Base-by-base conservation (phyloP, 345 rosid genomes). In the Noccaea caerulescens region DNA sequence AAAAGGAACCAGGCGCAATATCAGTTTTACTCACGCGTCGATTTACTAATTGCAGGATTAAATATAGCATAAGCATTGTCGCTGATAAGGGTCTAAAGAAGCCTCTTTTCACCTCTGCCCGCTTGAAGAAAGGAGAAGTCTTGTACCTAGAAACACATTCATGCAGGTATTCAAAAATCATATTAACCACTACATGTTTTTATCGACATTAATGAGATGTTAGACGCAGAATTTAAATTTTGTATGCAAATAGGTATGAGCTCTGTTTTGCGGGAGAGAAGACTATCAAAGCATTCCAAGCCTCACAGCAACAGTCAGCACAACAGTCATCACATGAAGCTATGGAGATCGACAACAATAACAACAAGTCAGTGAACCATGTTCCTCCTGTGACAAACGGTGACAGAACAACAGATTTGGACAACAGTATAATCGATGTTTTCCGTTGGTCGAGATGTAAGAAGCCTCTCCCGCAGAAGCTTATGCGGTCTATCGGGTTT, bases 1-100 rank as follows among this genome's bases (percentile, higher is more conserved):
- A 33, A 33, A 39, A 58, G 42, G 7, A 23, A 58, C 16, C n/a
- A 8, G 44, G 53, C 7, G 37, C 50, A 59, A 8, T 11, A 23
- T 49, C 11, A 32, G 47, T 1, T 63, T 27, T 55, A 56, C 36
- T 39, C 44, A 69, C 1, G 0, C 41, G 25, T 56, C 8, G 7
- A 10, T 55, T 5, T 27, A 54, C 3, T 44, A 27, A 45, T 32
- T 44, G 58, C 79, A 95, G 99, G 99, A 88, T 92, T 58, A 95
- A 95, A 69, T 95, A 95, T 82, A 90, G 97, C 77, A 90, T 95
- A 55, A 92, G 96, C 71, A 87, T 95, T 46, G 94, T 95, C 2
- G 98, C 99, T 1, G 99, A 95, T 74, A 95, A 92, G 77, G 99
- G 99, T 76, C 87, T 95, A 67, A 95, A 95, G 76, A 92, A 90